Percentiles rank a stretch among this genome's conserved stretches.
Conservation (phyloP, 2,329 filamentous ascomycete species). For the Aspergillus pseudoglaucus region DNA sequence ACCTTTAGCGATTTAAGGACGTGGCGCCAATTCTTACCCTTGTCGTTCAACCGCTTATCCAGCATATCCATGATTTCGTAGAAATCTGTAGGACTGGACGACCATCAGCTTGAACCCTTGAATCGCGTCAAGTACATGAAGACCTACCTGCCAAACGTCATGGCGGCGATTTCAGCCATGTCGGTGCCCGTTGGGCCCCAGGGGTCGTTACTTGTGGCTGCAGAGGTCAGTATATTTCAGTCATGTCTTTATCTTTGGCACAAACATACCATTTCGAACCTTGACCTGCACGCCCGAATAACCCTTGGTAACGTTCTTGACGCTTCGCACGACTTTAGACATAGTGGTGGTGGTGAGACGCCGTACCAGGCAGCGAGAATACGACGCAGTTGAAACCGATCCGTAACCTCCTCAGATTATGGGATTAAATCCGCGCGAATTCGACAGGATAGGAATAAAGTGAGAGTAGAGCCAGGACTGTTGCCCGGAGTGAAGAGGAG, state of each 20-base stretch:
- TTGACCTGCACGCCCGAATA: slow-evolving; percentile 96
- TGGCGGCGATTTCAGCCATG: slow-evolving; percentile 96
- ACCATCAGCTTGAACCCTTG: too few species aligned
- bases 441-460: too few species aligned
- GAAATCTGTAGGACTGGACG: slow-evolving; percentile 79
- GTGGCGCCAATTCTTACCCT: slow-evolving; percentile 99
- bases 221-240: slow-evolving; percentile 12
- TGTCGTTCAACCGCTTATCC: slow-evolving; percentile 96
- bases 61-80: slow-evolving; percentile 99
- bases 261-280: slow-evolving; percentile 80
- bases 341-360: slow-evolving; percentile 45
- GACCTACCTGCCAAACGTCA: slow-evolving; percentile 93
- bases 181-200: slow-evolving; percentile 97
- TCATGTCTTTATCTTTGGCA: background rate
- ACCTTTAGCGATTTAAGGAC: slow-evolving; percentile 97
- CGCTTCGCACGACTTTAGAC: slow-evolving; percentile 95
- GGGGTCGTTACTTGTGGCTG: slow-evolving; percentile 96
- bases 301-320: slow-evolving; percentile 99
- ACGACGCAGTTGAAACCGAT: slow-evolving; percentile 1
- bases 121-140: slow-evolving; percentile 4
- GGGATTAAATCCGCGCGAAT: too few species aligned
- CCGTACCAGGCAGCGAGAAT: slow-evolving; percentile 5
- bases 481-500: background rate
- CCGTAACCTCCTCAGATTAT: too few species aligned
- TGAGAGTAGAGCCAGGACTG: too few species aligned